Evolutionary conservation across 306 rosid species (phyloP).

Genomic region (Lithocarpus polystachyus): DNA sequence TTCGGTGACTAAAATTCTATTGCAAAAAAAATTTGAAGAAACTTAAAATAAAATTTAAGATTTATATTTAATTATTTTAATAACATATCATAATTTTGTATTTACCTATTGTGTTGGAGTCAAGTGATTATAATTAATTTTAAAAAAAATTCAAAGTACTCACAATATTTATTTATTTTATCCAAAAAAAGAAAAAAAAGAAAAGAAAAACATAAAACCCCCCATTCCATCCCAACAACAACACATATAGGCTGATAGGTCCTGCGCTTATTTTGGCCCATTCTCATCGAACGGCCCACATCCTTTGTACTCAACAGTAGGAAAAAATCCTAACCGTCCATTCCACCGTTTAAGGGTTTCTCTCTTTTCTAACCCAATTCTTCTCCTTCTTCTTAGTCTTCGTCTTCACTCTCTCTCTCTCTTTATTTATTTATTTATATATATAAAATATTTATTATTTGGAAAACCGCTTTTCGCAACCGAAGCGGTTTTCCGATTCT

Average conservation of each 20-base stretch:
- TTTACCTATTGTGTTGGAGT: too few species aligned
- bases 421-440: neutral
- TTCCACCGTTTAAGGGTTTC: conserved; percentile 16
- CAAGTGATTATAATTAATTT: too few species aligned
- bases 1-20: too few species aligned
- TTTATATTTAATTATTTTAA: too few species aligned
- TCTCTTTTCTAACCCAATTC: neutral
- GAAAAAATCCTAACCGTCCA: conserved; percentile 18
- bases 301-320: neutral
- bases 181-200: too few species aligned
- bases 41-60: too few species aligned
- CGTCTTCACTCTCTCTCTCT: neutral
- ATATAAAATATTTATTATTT: neutral
- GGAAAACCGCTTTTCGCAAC: conserved; percentile 9
- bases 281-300: conserved; percentile 7
- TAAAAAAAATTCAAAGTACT: too few species aligned
- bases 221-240: neutral
- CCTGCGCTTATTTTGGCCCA: neutral
- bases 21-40: too few species aligned
- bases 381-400: neutral
- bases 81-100: too few species aligned
- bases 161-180: too few species aligned
- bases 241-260: too few species aligned
- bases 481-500: conserved; percentile 18
- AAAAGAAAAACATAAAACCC: neutral